Percentiles rank a stretch among this genome's conserved stretches.
phyloP scores from a whole-genome alignment of 306 rosid species.

The Vigna reflexopilosa region DNA sequence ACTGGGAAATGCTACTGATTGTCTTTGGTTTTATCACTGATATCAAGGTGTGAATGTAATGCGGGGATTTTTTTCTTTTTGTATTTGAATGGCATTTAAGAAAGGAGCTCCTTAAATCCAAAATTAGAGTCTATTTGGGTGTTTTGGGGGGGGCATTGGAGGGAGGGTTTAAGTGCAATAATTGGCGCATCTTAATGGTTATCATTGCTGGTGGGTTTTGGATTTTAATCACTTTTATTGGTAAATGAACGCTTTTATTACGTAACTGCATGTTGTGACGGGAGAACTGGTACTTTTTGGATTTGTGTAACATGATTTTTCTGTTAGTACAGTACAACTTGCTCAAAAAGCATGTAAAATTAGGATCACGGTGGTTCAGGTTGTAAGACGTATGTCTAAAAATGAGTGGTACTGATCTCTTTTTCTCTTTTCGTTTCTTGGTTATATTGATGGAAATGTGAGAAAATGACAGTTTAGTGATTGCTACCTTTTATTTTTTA shows the following conservation, averaged over 20 bases:
- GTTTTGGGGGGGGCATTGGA: not conserved
- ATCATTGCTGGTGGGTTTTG: not conserved
- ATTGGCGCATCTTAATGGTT: not conserved
- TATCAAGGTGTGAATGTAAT: not conserved
- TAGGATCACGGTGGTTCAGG: conserved; percentile 4
- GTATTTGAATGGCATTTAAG: conserved; percentile 19
- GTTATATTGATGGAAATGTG: conserved; percentile 3
- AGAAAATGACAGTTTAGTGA: conserved; percentile 9
- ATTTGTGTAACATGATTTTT: conserved; percentile 1
- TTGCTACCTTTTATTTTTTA: conserved; percentile 22
- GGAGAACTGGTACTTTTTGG: conserved; percentile 5
- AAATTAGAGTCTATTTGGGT: not conserved
- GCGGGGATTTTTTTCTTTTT: not conserved
- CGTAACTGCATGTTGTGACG: conserved; percentile 20
- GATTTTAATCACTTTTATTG: not conserved
- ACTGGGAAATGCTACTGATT: not conserved
- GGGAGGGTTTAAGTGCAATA: not conserved
- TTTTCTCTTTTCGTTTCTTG: conserved; percentile 4
- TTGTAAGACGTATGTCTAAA: not conserved
- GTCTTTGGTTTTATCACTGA: not conserved
- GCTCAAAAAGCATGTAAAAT: conserved; percentile 10
- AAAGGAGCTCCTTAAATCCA: conserved; percentile 31
- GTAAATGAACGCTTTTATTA: conserved; percentile 7
- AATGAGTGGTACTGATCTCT: not conserved
- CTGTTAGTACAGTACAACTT: not conserved